phyloP scores from a whole-genome alignment of 495 filamentous ascomycete genomes.

The Chaetomium fimeti region DNA sequence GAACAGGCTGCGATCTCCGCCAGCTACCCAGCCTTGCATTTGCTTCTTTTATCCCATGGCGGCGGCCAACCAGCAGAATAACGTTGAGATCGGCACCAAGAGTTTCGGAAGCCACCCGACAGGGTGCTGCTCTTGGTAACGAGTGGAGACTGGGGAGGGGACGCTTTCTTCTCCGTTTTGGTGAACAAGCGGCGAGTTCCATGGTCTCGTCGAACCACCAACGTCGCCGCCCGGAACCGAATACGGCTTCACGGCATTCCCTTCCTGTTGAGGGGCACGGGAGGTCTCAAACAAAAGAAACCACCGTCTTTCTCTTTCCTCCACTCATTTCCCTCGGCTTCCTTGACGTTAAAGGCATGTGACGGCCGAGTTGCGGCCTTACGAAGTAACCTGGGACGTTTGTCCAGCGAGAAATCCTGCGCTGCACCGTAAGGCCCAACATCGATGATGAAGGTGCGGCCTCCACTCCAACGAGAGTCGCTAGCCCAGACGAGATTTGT shows the following conservation, averaged over 20 bases:
- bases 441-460: not conserved
- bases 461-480: not conserved
- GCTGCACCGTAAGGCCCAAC: not conserved
- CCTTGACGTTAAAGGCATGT: not conserved
- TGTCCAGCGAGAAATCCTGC: no score
- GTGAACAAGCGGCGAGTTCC: not conserved
- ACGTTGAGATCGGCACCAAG: conserved; percentile 9
- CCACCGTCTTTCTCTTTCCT: not conserved
- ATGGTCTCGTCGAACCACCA: not conserved
- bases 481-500: not conserved
- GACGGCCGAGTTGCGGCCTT: not conserved
- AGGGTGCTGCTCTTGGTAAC: not conserved
- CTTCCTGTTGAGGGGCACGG: not conserved
- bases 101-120: conserved; percentile 25
- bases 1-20: conserved; percentile 1
- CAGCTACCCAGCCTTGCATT: not conserved
- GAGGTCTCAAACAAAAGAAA: not conserved
- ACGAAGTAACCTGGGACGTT: no score
- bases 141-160: not conserved
- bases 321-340: conserved; percentile 5
- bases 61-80: not conserved
- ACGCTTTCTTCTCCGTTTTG: conserved; percentile 5
- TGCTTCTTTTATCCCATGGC: not conserved
- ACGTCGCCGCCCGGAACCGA: not conserved
- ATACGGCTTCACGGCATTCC: conserved; percentile 11